Percentiles rank a stretch among this genome's conserved stretches.
Evolutionary conservation across 2,329 filamentous ascomycete species (phyloP).

Genomic region (Neurospora sp.): DNA sequence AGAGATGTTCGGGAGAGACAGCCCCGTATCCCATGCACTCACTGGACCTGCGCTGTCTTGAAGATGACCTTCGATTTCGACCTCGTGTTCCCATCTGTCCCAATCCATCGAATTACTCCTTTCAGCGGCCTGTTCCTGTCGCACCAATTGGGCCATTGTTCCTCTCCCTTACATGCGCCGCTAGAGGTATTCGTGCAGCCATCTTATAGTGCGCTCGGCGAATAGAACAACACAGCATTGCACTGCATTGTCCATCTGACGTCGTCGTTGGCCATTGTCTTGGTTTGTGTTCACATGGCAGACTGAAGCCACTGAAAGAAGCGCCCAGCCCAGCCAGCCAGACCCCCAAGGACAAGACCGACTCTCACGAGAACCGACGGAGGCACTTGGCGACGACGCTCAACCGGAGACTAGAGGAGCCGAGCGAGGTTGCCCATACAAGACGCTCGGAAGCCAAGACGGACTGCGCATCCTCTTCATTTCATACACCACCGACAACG

Average conservation of each 20-base stretch:
- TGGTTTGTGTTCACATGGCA: not conserved
- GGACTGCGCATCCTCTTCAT: not conserved
- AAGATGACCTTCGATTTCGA: not conserved
- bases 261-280: not conserved
- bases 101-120: not conserved
- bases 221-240: not conserved
- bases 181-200: not conserved
- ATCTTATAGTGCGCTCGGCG: not conserved
- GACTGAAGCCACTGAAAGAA: not conserved
- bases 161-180: not conserved
- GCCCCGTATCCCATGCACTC: not conserved
- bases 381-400: not conserved
- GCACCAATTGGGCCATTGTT: not conserved
- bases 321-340: not conserved
- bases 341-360: not conserved
- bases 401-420: not conserved
- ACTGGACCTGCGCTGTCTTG: not conserved
- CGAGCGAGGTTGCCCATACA: not conserved
- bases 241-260: not conserved
- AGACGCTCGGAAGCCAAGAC: not conserved
- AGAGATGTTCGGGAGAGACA: not conserved
- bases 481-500: not conserved
- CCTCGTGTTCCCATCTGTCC: not conserved
- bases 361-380: not conserved
- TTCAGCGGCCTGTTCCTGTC: not conserved